Base-by-base conservation (phyloP, 495 filamentous ascomycete genomes). In the Antarctomyces pellizariae region DNA sequence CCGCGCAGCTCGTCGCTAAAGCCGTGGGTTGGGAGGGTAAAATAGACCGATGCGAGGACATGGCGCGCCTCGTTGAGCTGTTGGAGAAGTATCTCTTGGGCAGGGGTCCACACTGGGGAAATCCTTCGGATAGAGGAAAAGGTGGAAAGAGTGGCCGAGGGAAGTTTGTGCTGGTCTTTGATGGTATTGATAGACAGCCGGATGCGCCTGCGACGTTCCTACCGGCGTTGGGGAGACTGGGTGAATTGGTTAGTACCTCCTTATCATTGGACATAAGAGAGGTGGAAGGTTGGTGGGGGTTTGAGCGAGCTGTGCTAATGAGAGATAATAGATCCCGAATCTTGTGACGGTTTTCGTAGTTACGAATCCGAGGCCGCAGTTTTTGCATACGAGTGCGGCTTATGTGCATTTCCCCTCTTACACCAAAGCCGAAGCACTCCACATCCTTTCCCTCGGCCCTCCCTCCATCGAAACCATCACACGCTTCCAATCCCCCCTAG, bases 371-470 rank as follows among this genome's bases (percentile, higher is more conserved):
- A 61, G 64, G 1, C 64, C 79, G 2, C 57, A 64, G 26, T 62
- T 73, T 38, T 63, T 95, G 18, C 74, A 74, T 36, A 53, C 73
- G 3, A 71, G 74, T 16, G 53, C 72, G 14, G 74, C 84, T 3
- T 68, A 90, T 48, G 54, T 95, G 29, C 66, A 70, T 42, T 95
- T 95, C 47, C 64, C 83, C 0, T 54, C 72, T 5, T 97, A 97
- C 47, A 76, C 67, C 9, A 79, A 80, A 39, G 39, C 66, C 21
- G 73, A 93, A 39, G 64, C 72, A 24, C 60, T 86, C 24, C 38
- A 59, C 14, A 82, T 97, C 30, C 56, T 92, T 19, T 50, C 64
- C 16, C 48, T 46, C 18, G 44, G 50, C 2, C 50, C 57, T 0
- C 47, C 54, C 5, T 49, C 53, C 13, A 54, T 62, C 48, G 39